Conservation (phyloP, 768 basidiomycete species). For the Boletus barrowsii region DNA sequence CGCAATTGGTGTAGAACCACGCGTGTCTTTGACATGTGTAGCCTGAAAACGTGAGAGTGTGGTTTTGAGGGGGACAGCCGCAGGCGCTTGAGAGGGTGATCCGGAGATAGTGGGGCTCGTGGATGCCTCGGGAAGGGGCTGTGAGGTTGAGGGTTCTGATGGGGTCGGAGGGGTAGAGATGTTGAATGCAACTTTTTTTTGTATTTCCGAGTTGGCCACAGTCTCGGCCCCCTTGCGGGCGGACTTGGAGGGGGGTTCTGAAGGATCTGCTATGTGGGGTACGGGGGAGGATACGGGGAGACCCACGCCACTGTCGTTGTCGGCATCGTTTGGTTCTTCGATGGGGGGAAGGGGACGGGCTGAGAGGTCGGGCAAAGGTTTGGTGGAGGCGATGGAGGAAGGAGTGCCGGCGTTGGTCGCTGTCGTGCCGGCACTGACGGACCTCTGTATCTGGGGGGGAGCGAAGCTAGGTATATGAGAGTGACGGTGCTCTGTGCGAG, state of each 20-base stretch:
- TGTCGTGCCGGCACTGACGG: slow-evolving; percentile 26
- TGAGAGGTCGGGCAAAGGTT: slow-evolving; percentile 71
- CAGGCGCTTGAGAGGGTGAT: slow-evolving; percentile 25
- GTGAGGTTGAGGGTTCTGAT: slow-evolving; percentile 45
- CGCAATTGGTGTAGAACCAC: slow-evolving; percentile 62
- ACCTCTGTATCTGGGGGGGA: slow-evolving; percentile 28
- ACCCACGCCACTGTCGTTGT: slow-evolving; percentile 36
- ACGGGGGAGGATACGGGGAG: slow-evolving; percentile 34
- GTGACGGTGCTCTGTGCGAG: slow-evolving; percentile 22
- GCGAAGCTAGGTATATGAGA: slow-evolving; percentile 5
- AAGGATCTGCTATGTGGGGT: slow-evolving; percentile 17
- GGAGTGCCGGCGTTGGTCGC: slow-evolving; percentile 41
- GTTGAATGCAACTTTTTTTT: slow-evolving; percentile 82
- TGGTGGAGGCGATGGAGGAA: slow-evolving; percentile 50
- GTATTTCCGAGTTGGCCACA: slow-evolving; percentile 42
- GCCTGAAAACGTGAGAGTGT: slow-evolving; percentile 77
- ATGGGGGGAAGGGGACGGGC: slow-evolving; percentile 47
- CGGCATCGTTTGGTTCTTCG: slow-evolving; percentile 37
- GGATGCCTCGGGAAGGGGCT: slow-evolving; percentile 48
- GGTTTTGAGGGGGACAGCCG: slow-evolving; percentile 50
- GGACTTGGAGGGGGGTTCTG: slow-evolving; percentile 26
- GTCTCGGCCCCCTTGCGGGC: slow-evolving; percentile 40
- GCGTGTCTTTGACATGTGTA: slow-evolving; percentile 62
- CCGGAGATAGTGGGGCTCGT: slow-evolving; percentile 32
- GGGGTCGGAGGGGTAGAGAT: slow-evolving; percentile 77